Evolutionary conservation across 352 stramenopile species (phyloP).

Genomic region (Phytophthora citrophthora): DNA sequence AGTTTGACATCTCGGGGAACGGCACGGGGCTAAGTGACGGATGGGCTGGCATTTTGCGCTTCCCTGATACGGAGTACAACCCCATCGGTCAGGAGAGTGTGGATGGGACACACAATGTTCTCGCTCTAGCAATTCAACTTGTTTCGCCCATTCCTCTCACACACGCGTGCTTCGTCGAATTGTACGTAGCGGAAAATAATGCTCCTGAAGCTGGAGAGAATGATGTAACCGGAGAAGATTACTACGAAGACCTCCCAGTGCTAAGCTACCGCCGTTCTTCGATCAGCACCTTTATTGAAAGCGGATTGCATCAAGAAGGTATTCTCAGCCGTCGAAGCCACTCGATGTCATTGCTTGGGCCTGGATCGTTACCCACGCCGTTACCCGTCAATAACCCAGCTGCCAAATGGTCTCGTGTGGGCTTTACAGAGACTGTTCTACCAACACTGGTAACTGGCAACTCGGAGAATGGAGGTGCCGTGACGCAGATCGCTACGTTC

Average conservation of each 20-base stretch:
- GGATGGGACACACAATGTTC: constrained; percentile 70
- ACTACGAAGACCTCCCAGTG: constrained; percentile 55
- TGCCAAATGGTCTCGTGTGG: constrained; percentile 70
- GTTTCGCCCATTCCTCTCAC: constrained; percentile 62
- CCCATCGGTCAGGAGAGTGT: constrained; percentile 64
- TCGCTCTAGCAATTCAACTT: constrained; percentile 79
- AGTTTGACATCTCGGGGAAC: constrained; percentile 32
- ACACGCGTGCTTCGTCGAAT: constrained; percentile 79
- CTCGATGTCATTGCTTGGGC: constrained; percentile 50
- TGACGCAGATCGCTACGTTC: constrained; percentile 73
- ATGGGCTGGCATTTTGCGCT: constrained; percentile 74
- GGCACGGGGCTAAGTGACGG: constrained; percentile 58
- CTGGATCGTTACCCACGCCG: constrained; percentile 31
- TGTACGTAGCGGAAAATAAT: constrained; percentile 71
- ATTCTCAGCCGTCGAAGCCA: constrained; percentile 59
- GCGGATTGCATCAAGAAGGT: constrained; percentile 68
- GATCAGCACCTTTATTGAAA: constrained; percentile 80
- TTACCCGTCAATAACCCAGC: constrained; percentile 33
- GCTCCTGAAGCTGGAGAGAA: constrained; percentile 47
- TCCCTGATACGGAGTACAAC: constrained; percentile 78
- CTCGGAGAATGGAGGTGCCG: constrained; percentile 26
- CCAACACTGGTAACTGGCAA: constrained; percentile 57
- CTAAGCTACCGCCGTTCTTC: constrained; percentile 62
- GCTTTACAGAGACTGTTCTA: constrained; percentile 81
- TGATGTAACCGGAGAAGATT: constrained; percentile 58